Conservation (phyloP, 1,284 basidiomycete species). For the Trametes polyzona region DNA sequence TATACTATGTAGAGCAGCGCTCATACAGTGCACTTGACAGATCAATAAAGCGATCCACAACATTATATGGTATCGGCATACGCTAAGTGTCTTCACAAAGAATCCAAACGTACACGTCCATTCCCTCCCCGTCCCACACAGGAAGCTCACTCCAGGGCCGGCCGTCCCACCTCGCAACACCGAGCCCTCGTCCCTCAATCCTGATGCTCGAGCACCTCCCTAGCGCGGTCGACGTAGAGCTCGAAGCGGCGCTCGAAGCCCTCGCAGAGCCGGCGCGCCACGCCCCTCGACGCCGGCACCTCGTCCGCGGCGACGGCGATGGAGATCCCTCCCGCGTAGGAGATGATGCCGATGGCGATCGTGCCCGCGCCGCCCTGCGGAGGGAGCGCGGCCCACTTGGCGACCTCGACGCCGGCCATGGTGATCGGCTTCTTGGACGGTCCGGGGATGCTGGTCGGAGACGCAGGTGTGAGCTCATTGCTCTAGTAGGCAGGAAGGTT, state of each 20-base stretch:
- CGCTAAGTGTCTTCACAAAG: no score
- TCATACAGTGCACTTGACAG: no score
- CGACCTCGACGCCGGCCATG: constrained; percentile 32
- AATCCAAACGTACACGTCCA: no score
- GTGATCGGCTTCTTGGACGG: constrained; percentile 32
- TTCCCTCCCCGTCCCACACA: no score
- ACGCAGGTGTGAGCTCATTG: not conserved
- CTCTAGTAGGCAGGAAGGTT: not conserved
- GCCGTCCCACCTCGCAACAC: no score
- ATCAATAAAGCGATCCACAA: no score
- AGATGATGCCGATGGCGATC: constrained; percentile 37
- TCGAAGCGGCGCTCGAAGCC: constrained; percentile 32
- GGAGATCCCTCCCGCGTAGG: constrained; percentile 34
- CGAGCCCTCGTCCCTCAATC: no score
- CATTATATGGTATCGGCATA: no score
- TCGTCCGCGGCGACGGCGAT: constrained; percentile 32
- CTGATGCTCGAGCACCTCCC: constrained; percentile 29
- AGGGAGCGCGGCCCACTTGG: constrained; percentile 35
- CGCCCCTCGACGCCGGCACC: constrained; percentile 29
- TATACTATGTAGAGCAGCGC: no score
- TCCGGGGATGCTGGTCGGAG: constrained; percentile 32
- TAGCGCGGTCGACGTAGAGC: constrained; percentile 31
- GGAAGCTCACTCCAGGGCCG: no score
- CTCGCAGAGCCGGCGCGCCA: constrained; percentile 29
- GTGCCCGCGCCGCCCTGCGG: constrained; percentile 37